Conservation (phyloP, 306 rosid genomes). For the Corylus heterophylla region DNA sequence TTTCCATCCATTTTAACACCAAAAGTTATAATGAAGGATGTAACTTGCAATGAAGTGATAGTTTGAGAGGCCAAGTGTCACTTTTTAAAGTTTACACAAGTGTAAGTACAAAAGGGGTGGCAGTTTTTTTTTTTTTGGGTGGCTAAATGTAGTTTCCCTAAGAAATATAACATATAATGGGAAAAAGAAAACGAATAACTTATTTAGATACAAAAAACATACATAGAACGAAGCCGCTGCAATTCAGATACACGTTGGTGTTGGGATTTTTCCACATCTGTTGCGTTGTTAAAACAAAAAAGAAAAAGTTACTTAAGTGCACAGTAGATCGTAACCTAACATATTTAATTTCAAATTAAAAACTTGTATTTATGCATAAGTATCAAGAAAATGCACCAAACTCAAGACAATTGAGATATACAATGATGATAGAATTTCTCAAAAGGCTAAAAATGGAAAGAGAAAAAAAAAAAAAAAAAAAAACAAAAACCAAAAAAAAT, state of each 20-base stretch:
- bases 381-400: neutral
- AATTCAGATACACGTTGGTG: constrained; percentile 94
- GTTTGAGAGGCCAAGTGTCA: no score
- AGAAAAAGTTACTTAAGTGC: neutral
- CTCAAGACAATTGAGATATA: neutral
- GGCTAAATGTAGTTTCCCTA: no score
- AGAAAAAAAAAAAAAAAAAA: no score
- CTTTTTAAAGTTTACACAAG: no score
- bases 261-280: constrained; percentile 94
- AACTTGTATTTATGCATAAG: neutral
- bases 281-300: constrained; percentile 34
- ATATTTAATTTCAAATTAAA: neutral
- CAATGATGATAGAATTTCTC: neutral
- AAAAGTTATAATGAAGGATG: no score
- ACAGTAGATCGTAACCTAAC: neutral
- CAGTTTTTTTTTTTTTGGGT: no score
- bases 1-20: no score
- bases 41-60: no score
- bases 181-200: constrained; percentile 5
- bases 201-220: constrained; percentile 34
- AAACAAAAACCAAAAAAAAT: no score
- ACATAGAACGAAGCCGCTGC: constrained; percentile 93
- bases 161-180: neutral
- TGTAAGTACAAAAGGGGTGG: no score
- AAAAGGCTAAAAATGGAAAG: no score